Base-by-base conservation (phyloP, 1,284 basidiomycete genomes). In the Stygiomarasmius scandens region DNA sequence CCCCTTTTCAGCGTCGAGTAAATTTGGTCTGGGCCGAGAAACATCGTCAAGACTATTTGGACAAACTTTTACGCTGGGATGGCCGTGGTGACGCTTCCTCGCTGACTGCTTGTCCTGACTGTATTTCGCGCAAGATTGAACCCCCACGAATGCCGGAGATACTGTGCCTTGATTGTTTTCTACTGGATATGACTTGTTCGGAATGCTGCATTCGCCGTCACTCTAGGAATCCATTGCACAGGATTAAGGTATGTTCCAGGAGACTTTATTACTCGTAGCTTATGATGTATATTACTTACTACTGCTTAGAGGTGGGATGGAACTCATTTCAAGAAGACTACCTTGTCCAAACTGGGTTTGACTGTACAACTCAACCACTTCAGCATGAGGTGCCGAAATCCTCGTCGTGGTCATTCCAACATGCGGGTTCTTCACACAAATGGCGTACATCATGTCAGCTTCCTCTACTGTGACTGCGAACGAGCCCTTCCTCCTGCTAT, bases 401-500 rank as follows among this genome's bases (percentile, higher is more conserved):
- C 23, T 4, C 22, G 16, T 4, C 22, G 19, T 32, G n/a, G 24
- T n/a, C 47, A 49, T 32, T 32, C 24, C n/a, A 22, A 46, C 9
- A 45, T 54, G 25, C 32, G 23, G 2, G 32, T 54, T 16, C 43
- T 54, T 16, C 52, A 54, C 29, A 48, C 29, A 11, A 54, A 46
- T n/a, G 44, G 41, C 32, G 29, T 54, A 2, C 44, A 54, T 22
- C 3, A 45, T 4, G 43, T 54, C 25, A 47, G 19, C 14, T 11
- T 54, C n/a, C 4, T 32, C 3, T 54, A 29, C 23, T 54, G 52
- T 27, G 6, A 54, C 29, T 54, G 52, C 19, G 25, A 34, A 27
- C 27, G 27, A 2, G 9, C n/a, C 10, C 29, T 58, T 3, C 48
- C 61, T n/a, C 54, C 49, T 11, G 29, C 56, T n/a, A 44, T 63